Evolutionary conservation across 2,329 filamentous ascomycete genomes (phyloP), one percentile per base, ranked within the genome.

Genomic region (Ophiocordyceps unilateralis): DNA sequence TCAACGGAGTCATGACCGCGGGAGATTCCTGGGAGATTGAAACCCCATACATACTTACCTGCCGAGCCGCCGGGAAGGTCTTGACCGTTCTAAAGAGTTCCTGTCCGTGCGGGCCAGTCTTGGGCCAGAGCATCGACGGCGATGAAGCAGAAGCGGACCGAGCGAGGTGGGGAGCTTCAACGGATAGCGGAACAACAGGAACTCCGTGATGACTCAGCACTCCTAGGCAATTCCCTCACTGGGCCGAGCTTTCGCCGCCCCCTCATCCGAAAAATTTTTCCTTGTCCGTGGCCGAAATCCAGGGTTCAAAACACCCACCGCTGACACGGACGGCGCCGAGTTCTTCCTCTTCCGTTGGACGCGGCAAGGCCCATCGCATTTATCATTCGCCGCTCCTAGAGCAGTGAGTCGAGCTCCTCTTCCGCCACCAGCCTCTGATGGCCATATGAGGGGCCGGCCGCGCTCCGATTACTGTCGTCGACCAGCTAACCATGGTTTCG

Each of bases 261-360:
- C 43, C 41, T 45, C 49, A n/a, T 19, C 54, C 52, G 56, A 58
- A 57, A 59, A 57, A 58, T 58, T 58, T 52, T 58, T 57, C 55
- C 56, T 53, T 53, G 54, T 59, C 56, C 57, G 55, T 56, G 48
- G 44, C 44, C 44, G 39, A 41, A 50, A 52, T 53, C 48, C 50
- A 50, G 42, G 39, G 45, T 49, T 49, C 50, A 56, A 58, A 59
- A 59, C 55, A 58, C 53, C 55, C 52, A n/a, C n/a, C n/a, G n/a
- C 46, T 47, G 41, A 47, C 47, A 53, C 51, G 32, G 32, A 30
- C 28, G 58, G 55, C 50, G 54, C 57, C 57, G 62, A 64, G 63
- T 66, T 66, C 63, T 66, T 66, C 64, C 63, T 65, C 57, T 62
- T 66, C 64, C 64, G 64, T 63, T 57, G 54, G 58, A 51, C 53